These are phyloP conservation scores for Cyberlindnera suaveolens DNA, from an alignment of 805 yeast genomes.

Conservation along the genomic window DNA sequence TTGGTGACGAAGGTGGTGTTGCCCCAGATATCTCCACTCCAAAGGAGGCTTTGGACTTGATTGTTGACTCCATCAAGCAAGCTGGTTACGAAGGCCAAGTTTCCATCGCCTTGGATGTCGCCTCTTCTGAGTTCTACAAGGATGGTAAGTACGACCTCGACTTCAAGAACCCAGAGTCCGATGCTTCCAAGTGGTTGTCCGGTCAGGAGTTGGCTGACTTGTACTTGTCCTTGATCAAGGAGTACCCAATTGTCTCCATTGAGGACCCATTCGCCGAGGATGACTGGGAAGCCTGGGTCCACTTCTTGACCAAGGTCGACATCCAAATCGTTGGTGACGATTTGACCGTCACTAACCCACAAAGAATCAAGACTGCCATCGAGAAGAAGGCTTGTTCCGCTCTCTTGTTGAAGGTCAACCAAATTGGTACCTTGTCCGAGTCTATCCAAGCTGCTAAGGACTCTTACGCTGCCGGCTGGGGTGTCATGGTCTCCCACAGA, in stretches of 20 bases:
- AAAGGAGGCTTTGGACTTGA: constrained; percentile 94
- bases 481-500: constrained; percentile 99
- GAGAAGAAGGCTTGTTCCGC: constrained; percentile 95
- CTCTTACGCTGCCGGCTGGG: constrained; percentile 96
- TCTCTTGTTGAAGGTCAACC: constrained; percentile 95
- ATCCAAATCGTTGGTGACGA: constrained; percentile 97
- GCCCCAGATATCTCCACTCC: constrained; percentile 96
- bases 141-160: constrained; percentile 97
- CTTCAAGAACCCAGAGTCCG: constrained; percentile 96
- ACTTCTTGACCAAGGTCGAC: constrained; percentile 69
- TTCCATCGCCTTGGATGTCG: constrained; percentile 91
- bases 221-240: constrained; percentile 72
- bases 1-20: constrained; percentile 99
- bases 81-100: constrained; percentile 96
- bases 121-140: constrained; percentile 96
- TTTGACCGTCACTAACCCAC: constrained; percentile 97
- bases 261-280: constrained; percentile 99
- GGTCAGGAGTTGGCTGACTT: constrained; percentile 82
- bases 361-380: constrained; percentile 90
- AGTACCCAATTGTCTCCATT: constrained; percentile 95
- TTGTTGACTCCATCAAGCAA: constrained; percentile 77
- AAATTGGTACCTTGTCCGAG: constrained; percentile 94
- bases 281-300: constrained; percentile 98
- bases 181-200: constrained; percentile 83
- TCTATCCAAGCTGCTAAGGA: constrained; percentile 95